Percentiles rank a stretch among this genome's conserved stretches.
phyloP scores from a whole-genome alignment of 352 stramenopile genomes.

The Phytopythium delawarense region DNA sequence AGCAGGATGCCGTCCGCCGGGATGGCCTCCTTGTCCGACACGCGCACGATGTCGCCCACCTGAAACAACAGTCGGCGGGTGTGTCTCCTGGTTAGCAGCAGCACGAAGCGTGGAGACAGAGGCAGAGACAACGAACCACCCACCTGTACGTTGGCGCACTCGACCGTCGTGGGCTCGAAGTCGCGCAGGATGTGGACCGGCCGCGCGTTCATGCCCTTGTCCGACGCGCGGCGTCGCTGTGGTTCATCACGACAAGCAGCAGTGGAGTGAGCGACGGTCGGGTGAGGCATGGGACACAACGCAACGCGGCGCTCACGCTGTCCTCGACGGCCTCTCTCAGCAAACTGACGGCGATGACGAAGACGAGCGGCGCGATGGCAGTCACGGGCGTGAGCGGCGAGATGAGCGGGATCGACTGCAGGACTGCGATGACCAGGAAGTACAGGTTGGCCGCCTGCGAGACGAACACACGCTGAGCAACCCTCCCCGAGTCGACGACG shows the following conservation, averaged over 20 bases:
- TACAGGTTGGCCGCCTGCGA: conserved; percentile 92
- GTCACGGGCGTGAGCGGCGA: conserved; percentile 69
- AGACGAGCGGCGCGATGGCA: conserved; percentile 74
- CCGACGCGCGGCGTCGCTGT: conserved; percentile 47
- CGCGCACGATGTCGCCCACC: conserved; percentile 83
- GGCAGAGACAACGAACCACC: not conserved
- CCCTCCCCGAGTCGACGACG: no score
- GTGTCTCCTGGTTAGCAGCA: not conserved
- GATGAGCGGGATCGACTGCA: conserved; percentile 89
- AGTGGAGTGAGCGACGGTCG: not conserved
- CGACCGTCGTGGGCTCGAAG: conserved; percentile 49
- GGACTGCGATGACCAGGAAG: conserved; percentile 89
- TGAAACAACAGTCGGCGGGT: conserved; percentile 3
- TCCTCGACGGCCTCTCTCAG: conserved; percentile 81
- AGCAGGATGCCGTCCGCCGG: conserved; percentile 92
- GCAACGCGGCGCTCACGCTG: conserved; percentile 26
- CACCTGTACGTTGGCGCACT: conserved; percentile 78
- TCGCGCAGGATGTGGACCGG: conserved; percentile 51
- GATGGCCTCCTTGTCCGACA: conserved; percentile 84
- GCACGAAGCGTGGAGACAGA: not conserved
- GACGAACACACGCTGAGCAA: conserved; percentile 33
- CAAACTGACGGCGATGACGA: conserved; percentile 77
- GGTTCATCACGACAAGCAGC: not conserved
- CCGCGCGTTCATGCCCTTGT: conserved; percentile 61
- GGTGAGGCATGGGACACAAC: not conserved